Evolutionary conservation across 768 basidiomycete species (phyloP), one percentile per base, ranked within the genome.

Genomic region (Lenzites betulinus): DNA sequence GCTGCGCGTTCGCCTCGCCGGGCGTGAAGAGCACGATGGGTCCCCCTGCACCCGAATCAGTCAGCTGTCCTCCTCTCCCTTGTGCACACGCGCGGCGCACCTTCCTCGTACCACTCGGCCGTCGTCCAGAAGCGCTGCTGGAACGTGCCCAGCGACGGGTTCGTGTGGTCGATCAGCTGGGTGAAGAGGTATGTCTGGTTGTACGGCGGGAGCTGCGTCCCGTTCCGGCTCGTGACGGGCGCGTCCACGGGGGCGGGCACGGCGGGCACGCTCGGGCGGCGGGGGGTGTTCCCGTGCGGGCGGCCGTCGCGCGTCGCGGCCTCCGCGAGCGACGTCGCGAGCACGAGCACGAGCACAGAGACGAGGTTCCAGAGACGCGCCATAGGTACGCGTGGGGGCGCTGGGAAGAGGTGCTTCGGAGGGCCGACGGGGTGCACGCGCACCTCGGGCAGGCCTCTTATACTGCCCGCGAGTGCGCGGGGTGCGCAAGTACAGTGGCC

Each of bases 111-210:
- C 63, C 77, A 86, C 69, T 89, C 83, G 69, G 77, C 87, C 20
- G 82, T 83, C 60, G 82, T 77, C 87, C 87, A 90, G 70, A 81
- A 90, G 35, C 89, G 81, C 71, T 90, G 89, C 67, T 83, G 77
- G 73, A 91, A 91, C 11, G 87, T 90, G 13, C 89, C 89, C 22
- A 82, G 73, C 23, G 77, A 74, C 9, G 86, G 83, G 58, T 83
- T 70, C 23, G 69, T 76, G 68, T 83, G 82, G 65, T 83, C 81
- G 57, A 87, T 71, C 28, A 77, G 67, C 55, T 78, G 76, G 64
- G 87, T 80, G 67, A 88, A 88, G 54, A 67, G 70, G 68, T 83
- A 88, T 1, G 76, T 67, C 15, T 67, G 69, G 59, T 68, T 66
- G 51, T 70, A 5, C 1, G 51, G 22, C 2, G 38, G 38, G 30